Conservation (phyloP, 139 green algal species). For the Dunaliella primolecta region DNA sequence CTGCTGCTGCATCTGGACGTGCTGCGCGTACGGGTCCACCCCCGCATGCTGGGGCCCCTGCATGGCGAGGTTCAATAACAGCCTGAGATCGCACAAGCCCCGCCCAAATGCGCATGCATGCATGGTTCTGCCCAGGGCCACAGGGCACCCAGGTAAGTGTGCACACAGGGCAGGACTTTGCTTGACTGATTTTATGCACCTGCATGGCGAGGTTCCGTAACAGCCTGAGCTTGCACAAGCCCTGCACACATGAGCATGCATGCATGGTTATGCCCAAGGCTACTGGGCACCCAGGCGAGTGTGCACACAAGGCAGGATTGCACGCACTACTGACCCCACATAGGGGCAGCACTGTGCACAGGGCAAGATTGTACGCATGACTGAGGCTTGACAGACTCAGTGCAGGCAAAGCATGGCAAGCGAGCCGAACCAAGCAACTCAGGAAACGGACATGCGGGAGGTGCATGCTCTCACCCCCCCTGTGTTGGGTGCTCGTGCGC, state of each 20-base stretch:
- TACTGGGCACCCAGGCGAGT: not conserved
- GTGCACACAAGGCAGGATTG: not conserved
- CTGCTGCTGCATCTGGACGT: too few species aligned
- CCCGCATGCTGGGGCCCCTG: not conserved
- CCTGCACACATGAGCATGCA: not conserved
- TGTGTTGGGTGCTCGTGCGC: too few species aligned
- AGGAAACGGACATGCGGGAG: too few species aligned
- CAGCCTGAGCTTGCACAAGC: not conserved
- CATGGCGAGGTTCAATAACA: not conserved
- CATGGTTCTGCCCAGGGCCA: not conserved
- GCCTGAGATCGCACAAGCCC: not conserved
- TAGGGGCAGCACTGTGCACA: too few species aligned
- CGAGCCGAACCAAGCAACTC: too few species aligned
- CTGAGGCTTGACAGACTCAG: too few species aligned
- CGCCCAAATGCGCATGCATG: not conserved
- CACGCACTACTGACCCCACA: too few species aligned
- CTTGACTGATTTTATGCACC: too few species aligned
- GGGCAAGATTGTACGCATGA: too few species aligned
- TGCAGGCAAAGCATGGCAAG: too few species aligned
- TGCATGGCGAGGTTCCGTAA: too few species aligned
- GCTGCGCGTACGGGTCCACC: conserved; percentile 3
- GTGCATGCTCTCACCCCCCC: too few species aligned
- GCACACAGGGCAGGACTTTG: not conserved
- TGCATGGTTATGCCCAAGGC: not conserved
- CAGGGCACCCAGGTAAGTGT: not conserved